A percentile compares a stretch with the other conserved stretches of the same genome.
Evolutionary conservation across 768 basidiomycete species (phyloP).

Genomic region (Chalciporus pseudorubinellus): DNA sequence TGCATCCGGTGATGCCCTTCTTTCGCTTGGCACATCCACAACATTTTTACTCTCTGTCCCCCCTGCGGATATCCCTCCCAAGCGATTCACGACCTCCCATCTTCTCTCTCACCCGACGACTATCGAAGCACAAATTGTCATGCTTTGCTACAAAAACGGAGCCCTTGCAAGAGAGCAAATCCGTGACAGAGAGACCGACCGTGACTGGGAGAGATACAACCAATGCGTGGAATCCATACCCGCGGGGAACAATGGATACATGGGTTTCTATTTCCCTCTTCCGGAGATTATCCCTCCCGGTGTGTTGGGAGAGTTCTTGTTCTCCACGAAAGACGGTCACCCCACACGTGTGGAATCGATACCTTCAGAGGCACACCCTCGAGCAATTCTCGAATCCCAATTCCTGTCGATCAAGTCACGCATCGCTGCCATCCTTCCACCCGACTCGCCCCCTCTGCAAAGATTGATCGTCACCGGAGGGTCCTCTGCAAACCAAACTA

Average conservation of each 20-base stretch:
- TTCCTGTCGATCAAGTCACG: constrained; percentile 78
- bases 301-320: constrained; percentile 70
- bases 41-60: constrained; percentile 80
- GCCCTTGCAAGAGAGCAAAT: constrained; percentile 78
- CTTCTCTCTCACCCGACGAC: constrained; percentile 69
- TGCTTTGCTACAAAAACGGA: constrained; percentile 92
- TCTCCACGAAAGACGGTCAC: constrained; percentile 35
- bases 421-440: constrained; percentile 63
- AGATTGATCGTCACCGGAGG: constrained; percentile 79
- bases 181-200: constrained; percentile 58
- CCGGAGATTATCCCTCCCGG: constrained; percentile 36
- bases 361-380: constrained; percentile 53
- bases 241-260: constrained; percentile 55
- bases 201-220: constrained; percentile 71
- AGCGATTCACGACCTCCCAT: constrained; percentile 72
- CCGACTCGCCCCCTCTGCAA: constrained; percentile 47
- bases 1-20: constrained; percentile 75
- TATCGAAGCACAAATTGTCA: constrained; percentile 69
- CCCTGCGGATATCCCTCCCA: constrained; percentile 58
- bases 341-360: constrained; percentile 33
- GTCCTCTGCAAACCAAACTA: constrained; percentile 67
- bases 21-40: constrained; percentile 87
- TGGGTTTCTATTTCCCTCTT: neutral
- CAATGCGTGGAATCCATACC: constrained; percentile 52
- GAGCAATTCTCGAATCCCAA: constrained; percentile 82